A percentile compares a stretch with the other conserved stretches of the same genome.
Evolutionary conservation across 495 filamentous ascomycete species (phyloP).

Genomic region (Xylaria grammica): DNA sequence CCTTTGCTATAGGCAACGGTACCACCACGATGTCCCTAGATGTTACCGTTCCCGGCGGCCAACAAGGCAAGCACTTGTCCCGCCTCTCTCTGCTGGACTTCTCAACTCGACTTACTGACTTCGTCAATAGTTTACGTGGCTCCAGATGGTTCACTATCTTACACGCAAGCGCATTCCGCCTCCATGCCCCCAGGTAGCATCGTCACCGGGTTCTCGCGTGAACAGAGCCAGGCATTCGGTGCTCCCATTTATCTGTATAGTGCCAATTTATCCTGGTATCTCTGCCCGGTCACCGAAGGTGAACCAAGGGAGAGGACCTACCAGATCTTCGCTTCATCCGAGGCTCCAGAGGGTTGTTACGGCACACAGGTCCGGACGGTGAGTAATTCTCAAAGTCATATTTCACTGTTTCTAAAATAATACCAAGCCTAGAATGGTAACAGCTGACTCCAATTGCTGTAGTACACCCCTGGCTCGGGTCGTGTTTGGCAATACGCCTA

Average conservation of each 20-base stretch:
- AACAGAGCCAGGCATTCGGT: constrained; percentile 26
- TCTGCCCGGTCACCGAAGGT: constrained; percentile 31
- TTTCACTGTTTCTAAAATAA: neutral
- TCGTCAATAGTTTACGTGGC: constrained; percentile 30
- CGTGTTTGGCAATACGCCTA: constrained; percentile 18
- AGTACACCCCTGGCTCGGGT: neutral
- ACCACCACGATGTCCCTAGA: constrained; percentile 26
- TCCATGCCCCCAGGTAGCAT: constrained; percentile 25
- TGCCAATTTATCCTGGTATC: constrained; percentile 4
- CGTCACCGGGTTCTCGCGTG: constrained; percentile 26
- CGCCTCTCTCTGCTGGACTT: neutral
- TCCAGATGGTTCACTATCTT: constrained; percentile 32
- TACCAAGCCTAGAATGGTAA: too few relatives aligned
- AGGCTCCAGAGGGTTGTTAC: neutral
- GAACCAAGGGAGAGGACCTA: constrained; percentile 27
- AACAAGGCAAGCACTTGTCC: constrained; percentile 29
- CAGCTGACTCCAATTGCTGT: neutral
- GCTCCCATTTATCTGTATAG: constrained; percentile 22
- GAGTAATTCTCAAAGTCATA: neutral
- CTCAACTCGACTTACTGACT: neutral
- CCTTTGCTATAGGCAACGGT: constrained; percentile 27
- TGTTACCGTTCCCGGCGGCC: constrained; percentile 34
- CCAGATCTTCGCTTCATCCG: constrained; percentile 22
- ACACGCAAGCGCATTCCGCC: constrained; percentile 29
- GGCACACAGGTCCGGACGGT: neutral